phyloP scores from a whole-genome alignment of 768 basidiomycete genomes.

The Hysterangium stoloniferum region DNA sequence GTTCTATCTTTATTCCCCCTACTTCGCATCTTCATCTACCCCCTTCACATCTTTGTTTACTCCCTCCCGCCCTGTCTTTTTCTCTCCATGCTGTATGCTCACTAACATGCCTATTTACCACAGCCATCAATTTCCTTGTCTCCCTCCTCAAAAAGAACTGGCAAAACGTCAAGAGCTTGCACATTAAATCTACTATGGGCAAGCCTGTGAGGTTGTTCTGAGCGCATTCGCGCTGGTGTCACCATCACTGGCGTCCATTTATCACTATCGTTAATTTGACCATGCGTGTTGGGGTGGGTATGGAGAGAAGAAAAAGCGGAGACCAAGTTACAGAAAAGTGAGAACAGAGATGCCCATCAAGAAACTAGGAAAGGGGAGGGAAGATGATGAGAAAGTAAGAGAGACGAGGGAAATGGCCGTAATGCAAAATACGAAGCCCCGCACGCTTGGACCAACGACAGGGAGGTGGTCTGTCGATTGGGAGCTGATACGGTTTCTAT shows the following conservation, averaged over 20 bases:
- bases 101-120: background rate
- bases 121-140: constrained; percentile 99
- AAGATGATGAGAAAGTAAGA: constrained; percentile 17
- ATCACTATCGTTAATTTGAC: background rate
- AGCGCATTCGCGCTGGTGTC: constrained; percentile 22
- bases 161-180: constrained; percentile 98
- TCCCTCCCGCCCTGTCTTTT: constrained; percentile 9
- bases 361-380: constrained; percentile 7
- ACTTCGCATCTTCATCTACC: background rate
- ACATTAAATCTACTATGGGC: constrained; percentile 99
- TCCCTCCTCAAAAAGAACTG: constrained; percentile 99
- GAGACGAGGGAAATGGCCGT: constrained; percentile 30
- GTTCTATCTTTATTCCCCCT: background rate
- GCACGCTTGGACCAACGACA: constrained; percentile 98
- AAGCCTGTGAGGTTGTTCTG: constrained; percentile 94
- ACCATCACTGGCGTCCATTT: background rate
- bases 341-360: constrained; percentile 6
- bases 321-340: background rate
- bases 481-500: constrained; percentile 86
- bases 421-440: constrained; percentile 94
- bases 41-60: background rate
- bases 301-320: constrained; percentile 15
- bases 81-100: background rate
- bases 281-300: constrained; percentile 14
- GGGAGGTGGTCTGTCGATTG: constrained; percentile 31